Evolutionary conservation across 441 rosid genomes (phyloP).

Genomic region (Populus hybrid): DNA sequence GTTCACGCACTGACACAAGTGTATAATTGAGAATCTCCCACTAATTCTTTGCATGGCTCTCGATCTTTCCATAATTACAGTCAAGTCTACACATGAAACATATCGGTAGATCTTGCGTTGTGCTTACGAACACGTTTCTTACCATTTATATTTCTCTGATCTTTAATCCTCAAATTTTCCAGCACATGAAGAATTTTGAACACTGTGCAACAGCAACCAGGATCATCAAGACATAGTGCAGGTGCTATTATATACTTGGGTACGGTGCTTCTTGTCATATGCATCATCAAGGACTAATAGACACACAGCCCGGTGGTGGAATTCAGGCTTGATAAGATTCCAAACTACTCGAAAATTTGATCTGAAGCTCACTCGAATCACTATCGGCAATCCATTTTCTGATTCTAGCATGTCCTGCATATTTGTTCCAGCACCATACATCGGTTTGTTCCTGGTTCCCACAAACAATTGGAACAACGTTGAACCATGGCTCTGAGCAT

Average conservation of each 20-base stretch:
- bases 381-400: constrained; percentile 58
- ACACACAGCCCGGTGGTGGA: constrained; percentile 53
- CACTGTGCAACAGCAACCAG: neutral
- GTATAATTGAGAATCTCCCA: too few relatives aligned
- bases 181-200: neutral
- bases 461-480: constrained; percentile 39
- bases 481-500: constrained; percentile 41
- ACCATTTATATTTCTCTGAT: neutral
- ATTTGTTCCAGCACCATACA: constrained; percentile 82
- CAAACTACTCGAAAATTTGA: constrained; percentile 56
- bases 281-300: constrained; percentile 32
- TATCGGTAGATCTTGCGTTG: neutral
- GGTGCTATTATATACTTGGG: constrained; percentile 37
- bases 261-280: constrained; percentile 36
- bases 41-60: too few relatives aligned
- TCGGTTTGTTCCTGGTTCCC: constrained; percentile 57
- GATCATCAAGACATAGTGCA: constrained; percentile 25
- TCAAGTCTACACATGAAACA: neutral
- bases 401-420: constrained; percentile 77
- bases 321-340: constrained; percentile 50
- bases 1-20: neutral
- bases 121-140: neutral
- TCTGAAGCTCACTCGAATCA: constrained; percentile 36
- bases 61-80: too few relatives aligned
- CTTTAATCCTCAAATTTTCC: neutral